These are phyloP conservation scores for Kodamaea suecica DNA, from an alignment of 1,139 yeast species.

Conservation along the genomic window DNA sequence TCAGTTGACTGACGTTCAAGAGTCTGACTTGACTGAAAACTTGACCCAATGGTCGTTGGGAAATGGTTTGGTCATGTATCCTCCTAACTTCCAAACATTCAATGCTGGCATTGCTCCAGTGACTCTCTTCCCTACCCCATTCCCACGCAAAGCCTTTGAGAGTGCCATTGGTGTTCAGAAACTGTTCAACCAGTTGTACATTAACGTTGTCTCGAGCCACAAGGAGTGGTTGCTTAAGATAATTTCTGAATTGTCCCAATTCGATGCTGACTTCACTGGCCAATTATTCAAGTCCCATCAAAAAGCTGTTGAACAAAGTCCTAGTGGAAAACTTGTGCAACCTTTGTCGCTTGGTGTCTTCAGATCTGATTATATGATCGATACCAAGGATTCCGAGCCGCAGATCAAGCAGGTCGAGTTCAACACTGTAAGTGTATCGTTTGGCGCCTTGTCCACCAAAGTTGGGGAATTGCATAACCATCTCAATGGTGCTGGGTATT, in stretches of 20 bases:
- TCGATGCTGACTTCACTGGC: slow-evolving; percentile 80
- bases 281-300: slow-evolving; percentile 61
- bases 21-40: slow-evolving; percentile 34
- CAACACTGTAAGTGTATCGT: slow-evolving; percentile 92
- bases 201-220: slow-evolving; percentile 52
- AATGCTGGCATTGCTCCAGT: slow-evolving; percentile 75
- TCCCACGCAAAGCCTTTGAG: slow-evolving; percentile 64
- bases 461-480: slow-evolving; percentile 74
- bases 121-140: slow-evolving; percentile 87
- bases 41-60: slow-evolving; percentile 74
- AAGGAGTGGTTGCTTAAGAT: slow-evolving; percentile 60
- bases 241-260: slow-evolving; percentile 51
- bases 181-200: slow-evolving; percentile 70
- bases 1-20: slow-evolving; percentile 25
- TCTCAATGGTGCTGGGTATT: slow-evolving; percentile 55
- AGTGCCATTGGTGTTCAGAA: slow-evolving; percentile 68
- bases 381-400: slow-evolving; percentile 32
- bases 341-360: slow-evolving; percentile 77
- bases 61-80: slow-evolving; percentile 78
- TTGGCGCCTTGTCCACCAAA: slow-evolving; percentile 83
- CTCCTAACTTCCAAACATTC: slow-evolving; percentile 47
- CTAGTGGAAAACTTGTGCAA: slow-evolving; percentile 51
- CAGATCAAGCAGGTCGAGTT: slow-evolving; percentile 89
- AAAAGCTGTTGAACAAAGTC: slow-evolving; percentile 40
- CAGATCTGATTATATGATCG: slow-evolving; percentile 87